These are phyloP conservation scores for Nigrospora sphaerica DNA, from an alignment of 2,329 filamentous ascomycete genomes.

Conservation along the genomic window DNA sequence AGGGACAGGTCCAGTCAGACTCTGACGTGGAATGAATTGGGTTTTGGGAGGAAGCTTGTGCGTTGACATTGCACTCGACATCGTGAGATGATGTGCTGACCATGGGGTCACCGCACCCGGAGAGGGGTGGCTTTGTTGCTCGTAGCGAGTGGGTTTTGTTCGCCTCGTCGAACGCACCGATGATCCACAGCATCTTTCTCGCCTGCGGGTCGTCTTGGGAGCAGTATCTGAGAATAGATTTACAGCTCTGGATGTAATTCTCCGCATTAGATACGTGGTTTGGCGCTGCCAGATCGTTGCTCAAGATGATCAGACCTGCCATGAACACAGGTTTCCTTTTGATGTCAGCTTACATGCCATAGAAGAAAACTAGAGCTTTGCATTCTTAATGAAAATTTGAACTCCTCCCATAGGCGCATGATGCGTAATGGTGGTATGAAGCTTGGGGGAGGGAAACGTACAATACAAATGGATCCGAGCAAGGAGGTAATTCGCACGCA, in stretches of 20 bases:
- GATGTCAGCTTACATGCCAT: neutral
- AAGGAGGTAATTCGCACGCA: slow-evolving; percentile 36
- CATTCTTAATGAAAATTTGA: too few species aligned
- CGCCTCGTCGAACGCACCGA: slow-evolving; percentile 38
- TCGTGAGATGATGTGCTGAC: slow-evolving; percentile 19
- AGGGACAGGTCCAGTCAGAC: too few species aligned
- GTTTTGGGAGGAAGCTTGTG: slow-evolving; percentile 17
- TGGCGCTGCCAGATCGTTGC: slow-evolving; percentile 47
- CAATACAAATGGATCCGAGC: slow-evolving; percentile 41
- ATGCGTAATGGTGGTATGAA: neutral
- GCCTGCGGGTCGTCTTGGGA: slow-evolving; percentile 41
- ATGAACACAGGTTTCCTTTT: slow-evolving; percentile 49
- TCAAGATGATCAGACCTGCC: slow-evolving; percentile 44
- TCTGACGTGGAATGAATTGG: neutral
- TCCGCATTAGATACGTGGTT: slow-evolving; percentile 36
- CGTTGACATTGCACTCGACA: slow-evolving; percentile 16
- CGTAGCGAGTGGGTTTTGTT: slow-evolving; percentile 20
- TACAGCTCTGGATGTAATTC: slow-evolving; percentile 31
- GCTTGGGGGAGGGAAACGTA: neutral
- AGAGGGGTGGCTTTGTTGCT: slow-evolving; percentile 14
- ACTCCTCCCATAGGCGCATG: too few species aligned
- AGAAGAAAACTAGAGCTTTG: too few species aligned
- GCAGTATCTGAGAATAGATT: slow-evolving; percentile 43
- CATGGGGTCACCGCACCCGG: slow-evolving; percentile 15
- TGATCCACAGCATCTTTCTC: slow-evolving; percentile 39